Base-by-base conservation (phyloP, 306 rosid genomes). In the Biancaea sappan region DNA sequence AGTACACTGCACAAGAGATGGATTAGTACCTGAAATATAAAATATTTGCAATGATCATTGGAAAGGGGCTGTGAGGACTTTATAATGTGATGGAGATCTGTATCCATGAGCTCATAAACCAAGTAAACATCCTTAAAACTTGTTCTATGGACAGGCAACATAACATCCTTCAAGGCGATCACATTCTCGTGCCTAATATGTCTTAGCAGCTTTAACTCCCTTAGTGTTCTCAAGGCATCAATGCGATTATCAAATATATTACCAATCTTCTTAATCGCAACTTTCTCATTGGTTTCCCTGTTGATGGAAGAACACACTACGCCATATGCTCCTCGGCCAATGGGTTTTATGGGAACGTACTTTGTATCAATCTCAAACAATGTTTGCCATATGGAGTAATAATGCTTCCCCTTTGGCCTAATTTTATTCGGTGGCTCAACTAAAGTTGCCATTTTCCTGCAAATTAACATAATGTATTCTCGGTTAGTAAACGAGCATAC, bases 61-160 rank as follows among this genome's bases (percentile, higher is more conserved):
- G 96, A 89, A 51, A 94, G 91, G 18, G 88, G 85, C 15, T 84
- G 92, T 1, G 97, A 31, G 8, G 97, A 94, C 77, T 84, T 85
- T 7, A 91, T 91, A 80, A 94, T 89, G 28, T 88, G 91, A 69
- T 88, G 87, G 58, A 94, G 94, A 87, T 94, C 97, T 1, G 94
- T 89, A 48, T 91, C 97, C 98, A 94, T 94, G 41, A 94, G 97
- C 79, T 94, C 98, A 57, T 89, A 94, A 76, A 94, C 97, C 79
- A 94, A 86, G 75, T 94, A 91, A 13, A 91, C 91, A 77, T 94
- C 97, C 83, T 76, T 88, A 80, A 91, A 91, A 66, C 82, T 86
- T 50, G 81, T 71, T 73, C 86, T 79, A 11, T 88, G 89, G 37
- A 67, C 69, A 12, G 96, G 91, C 90, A 89, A 78, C 97, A 91